phyloP scores from a whole-genome alignment of 306 rosid genomes.

The Carpinus viminea region DNA sequence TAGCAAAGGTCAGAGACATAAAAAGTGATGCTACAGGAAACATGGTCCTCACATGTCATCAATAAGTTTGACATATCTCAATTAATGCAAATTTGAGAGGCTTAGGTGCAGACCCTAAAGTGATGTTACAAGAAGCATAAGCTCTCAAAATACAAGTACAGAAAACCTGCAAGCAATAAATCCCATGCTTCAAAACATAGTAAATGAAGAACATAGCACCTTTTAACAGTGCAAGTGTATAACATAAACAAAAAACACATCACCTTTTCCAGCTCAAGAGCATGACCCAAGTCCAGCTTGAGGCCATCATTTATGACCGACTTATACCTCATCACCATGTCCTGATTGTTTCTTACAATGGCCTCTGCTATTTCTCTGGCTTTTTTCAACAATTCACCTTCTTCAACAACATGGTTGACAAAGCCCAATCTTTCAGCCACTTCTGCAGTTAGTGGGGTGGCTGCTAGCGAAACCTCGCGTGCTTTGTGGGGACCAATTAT shows the following conservation, averaged over 20 bases:
- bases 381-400: constrained; percentile 66
- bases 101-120: not conserved
- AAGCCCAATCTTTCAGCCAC: constrained; percentile 73
- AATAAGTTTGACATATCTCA: not conserved
- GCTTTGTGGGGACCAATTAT: constrained; percentile 77
- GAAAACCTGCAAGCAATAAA: not conserved
- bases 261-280: constrained; percentile 87
- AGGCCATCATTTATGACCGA: constrained; percentile 84
- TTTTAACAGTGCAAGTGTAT: not conserved
- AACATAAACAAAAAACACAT: not conserved
- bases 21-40: too few relatives aligned
- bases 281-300: constrained; percentile 67
- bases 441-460: constrained; percentile 76
- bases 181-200: not conserved
- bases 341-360: constrained; percentile 65
- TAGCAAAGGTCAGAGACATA: not conserved
- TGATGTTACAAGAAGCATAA: not conserved
- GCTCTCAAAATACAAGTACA: not conserved
- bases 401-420: constrained; percentile 86
- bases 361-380: constrained; percentile 69
- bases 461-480: constrained; percentile 86
- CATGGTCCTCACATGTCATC: not conserved
- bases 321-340: constrained; percentile 81
- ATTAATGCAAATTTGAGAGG: not conserved
- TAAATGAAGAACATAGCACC: not conserved